Conservation (phyloP, 768 basidiomycete genomes). For the Ramaria sp. region DNA sequence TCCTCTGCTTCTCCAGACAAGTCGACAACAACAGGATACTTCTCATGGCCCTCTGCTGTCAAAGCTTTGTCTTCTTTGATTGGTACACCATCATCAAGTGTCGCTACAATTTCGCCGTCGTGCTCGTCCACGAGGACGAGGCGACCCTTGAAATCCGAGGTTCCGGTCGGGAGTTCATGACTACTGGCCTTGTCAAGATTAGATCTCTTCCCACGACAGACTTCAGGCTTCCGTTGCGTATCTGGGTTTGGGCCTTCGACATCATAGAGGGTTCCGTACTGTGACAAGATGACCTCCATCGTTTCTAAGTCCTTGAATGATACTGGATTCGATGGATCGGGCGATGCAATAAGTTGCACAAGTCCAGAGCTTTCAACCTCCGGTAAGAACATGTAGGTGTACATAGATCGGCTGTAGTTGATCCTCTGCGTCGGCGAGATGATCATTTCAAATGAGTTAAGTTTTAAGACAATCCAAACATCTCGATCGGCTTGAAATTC, state of each 20-base stretch:
- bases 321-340: constrained; percentile 21
- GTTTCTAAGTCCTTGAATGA: constrained; percentile 47
- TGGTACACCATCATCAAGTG: constrained; percentile 46
- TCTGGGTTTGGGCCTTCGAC: constrained; percentile 10
- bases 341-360: constrained; percentile 19
- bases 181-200: constrained; percentile 3
- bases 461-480: constrained; percentile 54
- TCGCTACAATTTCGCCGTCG: constrained; percentile 61
- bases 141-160: constrained; percentile 32
- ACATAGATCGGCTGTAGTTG: constrained; percentile 23
- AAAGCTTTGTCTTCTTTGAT: constrained; percentile 53
- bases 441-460: constrained; percentile 45
- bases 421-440: constrained; percentile 48
- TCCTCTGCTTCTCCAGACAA: constrained; percentile 40
- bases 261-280: constrained; percentile 38
- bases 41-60: constrained; percentile 36
- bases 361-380: constrained; percentile 21
- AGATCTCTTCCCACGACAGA: constrained; percentile 1
- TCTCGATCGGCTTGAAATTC: constrained; percentile 32
- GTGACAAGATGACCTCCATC: constrained; percentile 55
- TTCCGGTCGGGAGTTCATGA: constrained; percentile 5
- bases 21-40: constrained; percentile 64
- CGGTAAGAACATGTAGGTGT: constrained; percentile 37
- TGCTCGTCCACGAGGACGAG: constrained; percentile 65
- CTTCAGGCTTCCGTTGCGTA: background rate